A percentile compares a stretch with the other conserved stretches of the same genome.
Conservation (phyloP, 441 rosid genomes). For the Croton setiger region DNA sequence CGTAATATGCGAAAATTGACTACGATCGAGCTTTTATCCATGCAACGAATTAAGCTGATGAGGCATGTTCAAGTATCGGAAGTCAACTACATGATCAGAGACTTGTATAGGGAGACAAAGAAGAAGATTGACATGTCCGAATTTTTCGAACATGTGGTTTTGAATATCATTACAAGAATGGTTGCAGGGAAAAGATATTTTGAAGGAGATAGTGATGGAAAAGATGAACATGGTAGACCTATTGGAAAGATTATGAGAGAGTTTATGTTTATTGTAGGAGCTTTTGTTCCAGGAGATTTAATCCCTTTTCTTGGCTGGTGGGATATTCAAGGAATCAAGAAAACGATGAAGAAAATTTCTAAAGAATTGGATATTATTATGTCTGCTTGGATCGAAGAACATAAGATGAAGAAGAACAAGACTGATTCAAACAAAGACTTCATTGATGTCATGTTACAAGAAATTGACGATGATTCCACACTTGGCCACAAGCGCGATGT, state of each 20-base stretch:
- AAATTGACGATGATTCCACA: conserved; percentile 2
- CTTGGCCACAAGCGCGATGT: conserved; percentile 10
- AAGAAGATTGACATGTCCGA: conserved; percentile 4
- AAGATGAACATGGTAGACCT: neutral
- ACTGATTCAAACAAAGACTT: conserved; percentile 12
- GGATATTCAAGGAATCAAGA: conserved; percentile 8
- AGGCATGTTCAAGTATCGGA: conserved; percentile 7
- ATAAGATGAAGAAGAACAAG: neutral
- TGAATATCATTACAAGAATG: conserved; percentile 19
- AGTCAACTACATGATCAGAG: neutral
- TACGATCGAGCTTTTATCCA: neutral
- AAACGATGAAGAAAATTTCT: conserved; percentile 7
- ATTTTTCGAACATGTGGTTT: neutral
- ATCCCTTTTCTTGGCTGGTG: conserved; percentile 16
- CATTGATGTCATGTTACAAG: conserved; percentile 24
- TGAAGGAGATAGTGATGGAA: neutral
- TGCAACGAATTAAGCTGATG: neutral
- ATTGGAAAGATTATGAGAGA: conserved; percentile 12
- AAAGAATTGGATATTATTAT: conserved; percentile 14
- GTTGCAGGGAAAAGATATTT: conserved; percentile 21
- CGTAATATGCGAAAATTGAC: neutral
- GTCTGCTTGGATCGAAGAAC: conserved; percentile 22
- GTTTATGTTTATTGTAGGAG: conserved; percentile 6
- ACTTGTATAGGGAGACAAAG: neutral
- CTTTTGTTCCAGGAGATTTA: conserved; percentile 12